A percentile compares a stretch with the other conserved stretches of the same genome.
Conservation (phyloP, 305 asterid species). For the Striga hermonthica region DNA sequence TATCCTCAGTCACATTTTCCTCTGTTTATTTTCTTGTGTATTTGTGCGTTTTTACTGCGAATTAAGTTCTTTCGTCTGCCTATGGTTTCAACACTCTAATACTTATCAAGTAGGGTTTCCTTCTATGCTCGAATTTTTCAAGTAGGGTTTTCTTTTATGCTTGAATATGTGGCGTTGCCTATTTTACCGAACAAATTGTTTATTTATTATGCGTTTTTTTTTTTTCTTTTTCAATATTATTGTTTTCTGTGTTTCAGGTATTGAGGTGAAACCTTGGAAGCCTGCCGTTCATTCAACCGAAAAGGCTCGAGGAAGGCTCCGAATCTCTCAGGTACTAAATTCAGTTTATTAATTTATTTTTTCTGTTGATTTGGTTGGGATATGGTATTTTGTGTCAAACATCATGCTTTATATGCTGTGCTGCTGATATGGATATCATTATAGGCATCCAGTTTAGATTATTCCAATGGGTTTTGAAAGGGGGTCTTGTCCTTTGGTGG, state of each 20-base stretch:
- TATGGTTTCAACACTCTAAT: background rate
- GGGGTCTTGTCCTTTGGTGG: background rate
- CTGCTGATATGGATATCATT: background rate
- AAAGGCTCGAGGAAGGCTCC: slow-evolving; percentile 57
- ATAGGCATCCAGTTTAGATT: background rate
- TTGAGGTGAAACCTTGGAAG: slow-evolving; percentile 70
- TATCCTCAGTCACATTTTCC: background rate
- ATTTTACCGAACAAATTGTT: background rate
- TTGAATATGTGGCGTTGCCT: no score
- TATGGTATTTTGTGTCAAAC: background rate
- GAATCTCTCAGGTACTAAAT: slow-evolving; percentile 64
- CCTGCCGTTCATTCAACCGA: slow-evolving; percentile 60
- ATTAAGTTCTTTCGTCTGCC: background rate
- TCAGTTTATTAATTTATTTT: no score
- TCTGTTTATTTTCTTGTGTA: background rate
- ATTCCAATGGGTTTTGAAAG: background rate
- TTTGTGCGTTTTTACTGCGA: background rate
- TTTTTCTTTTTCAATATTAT: background rate
- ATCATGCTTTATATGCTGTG: background rate
- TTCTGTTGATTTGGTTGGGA: background rate
- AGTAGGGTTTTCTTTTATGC: no score
- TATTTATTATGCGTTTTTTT: background rate
- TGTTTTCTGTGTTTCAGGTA: slow-evolving; percentile 40
- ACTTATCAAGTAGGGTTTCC: background rate
- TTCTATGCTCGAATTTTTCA: no score